phyloP scores from a whole-genome alignment of 2,329 filamentous ascomycete species.

The Ophiostoma fasciatum region DNA sequence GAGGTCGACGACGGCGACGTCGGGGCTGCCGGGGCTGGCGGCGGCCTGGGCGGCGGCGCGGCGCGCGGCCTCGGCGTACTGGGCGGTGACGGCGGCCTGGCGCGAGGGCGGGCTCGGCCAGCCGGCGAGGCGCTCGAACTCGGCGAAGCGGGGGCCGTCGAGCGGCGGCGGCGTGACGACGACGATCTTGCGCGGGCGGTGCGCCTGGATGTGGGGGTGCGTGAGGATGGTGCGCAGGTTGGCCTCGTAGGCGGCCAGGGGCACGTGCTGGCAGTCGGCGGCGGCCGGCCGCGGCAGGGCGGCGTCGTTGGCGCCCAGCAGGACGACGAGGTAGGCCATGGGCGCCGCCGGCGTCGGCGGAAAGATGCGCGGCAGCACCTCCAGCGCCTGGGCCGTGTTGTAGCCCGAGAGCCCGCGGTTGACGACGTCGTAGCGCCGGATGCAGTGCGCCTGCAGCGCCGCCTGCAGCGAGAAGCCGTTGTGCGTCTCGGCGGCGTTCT shows the following conservation, averaged over 20 bases:
- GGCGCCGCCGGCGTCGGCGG: constrained; percentile 36
- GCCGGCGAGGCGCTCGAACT: constrained; percentile 27
- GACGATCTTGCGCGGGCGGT: constrained; percentile 59
- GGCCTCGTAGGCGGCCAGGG: constrained; percentile 56
- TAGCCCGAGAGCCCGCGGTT: constrained; percentile 83
- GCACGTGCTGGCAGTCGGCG: constrained; percentile 57
- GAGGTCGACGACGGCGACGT: constrained; percentile 60
- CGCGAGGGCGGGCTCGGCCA: constrained; percentile 30
- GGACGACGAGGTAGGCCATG: constrained; percentile 55
- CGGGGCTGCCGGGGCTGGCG: constrained; percentile 48
- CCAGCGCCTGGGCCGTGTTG: constrained; percentile 61
- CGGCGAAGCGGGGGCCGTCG: constrained; percentile 54
- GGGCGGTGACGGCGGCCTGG: constrained; percentile 31
- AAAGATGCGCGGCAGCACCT: constrained; percentile 55
- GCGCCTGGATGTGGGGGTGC: constrained; percentile 53
- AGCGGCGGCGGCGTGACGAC: constrained; percentile 73
- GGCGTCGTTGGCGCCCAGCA: constrained; percentile 87
- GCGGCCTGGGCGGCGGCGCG: constrained; percentile 57
- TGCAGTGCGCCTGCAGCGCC: constrained; percentile 54
- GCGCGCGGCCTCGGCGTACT: constrained; percentile 47
- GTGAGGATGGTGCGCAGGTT: constrained; percentile 60
- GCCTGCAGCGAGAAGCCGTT: constrained; percentile 63
- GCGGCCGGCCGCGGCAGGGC: constrained; percentile 46
- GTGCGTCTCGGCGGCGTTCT: constrained; percentile 45
- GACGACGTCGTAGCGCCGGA: constrained; percentile 67